phyloP scores from a whole-genome alignment of 139 green algal genomes.

The Pseudopediastrum boryanum region DNA sequence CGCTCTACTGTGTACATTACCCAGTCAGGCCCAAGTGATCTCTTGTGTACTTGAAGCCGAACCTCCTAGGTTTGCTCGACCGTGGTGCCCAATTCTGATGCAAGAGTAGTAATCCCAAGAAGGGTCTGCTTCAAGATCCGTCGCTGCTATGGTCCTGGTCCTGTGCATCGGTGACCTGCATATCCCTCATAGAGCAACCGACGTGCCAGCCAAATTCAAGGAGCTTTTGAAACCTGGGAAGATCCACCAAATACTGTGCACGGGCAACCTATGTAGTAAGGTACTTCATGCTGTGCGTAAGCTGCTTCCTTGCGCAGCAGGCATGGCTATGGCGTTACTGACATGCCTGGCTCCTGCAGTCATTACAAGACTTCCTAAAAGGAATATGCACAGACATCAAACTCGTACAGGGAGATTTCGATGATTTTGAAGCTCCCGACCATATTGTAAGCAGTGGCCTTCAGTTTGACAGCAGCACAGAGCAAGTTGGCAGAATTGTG shows the following conservation, averaged over 20 bases:
- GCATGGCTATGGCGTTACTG: too few species aligned
- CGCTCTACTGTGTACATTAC: too few species aligned
- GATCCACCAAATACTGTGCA: constrained; percentile 89
- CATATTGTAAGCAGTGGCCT: constrained; percentile 26
- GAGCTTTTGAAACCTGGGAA: constrained; percentile 93
- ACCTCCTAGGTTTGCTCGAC: too few species aligned
- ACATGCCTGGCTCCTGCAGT: constrained; percentile 45
- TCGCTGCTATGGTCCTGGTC: constrained; percentile 97
- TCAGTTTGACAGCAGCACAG: constrained; percentile 2
- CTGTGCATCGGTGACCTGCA: constrained; percentile 94
- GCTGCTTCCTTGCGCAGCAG: constrained; percentile 1
- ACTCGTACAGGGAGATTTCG: constrained; percentile 89
- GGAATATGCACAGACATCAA: constrained; percentile 79
- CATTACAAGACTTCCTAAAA: constrained; percentile 83
- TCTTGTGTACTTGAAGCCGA: too few species aligned
- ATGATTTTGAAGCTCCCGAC: constrained; percentile 82
- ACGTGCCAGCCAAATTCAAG: constrained; percentile 92
- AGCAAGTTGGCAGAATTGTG: not conserved
- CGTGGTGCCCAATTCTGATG: too few species aligned
- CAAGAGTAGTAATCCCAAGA: too few species aligned
- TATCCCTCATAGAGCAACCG: constrained; percentile 82
- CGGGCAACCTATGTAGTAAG: constrained; percentile 90
- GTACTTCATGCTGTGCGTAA: not conserved
- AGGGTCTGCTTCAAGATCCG: too few species aligned
- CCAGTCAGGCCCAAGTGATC: too few species aligned